Evolutionary conservation across 2,329 filamentous ascomycete species (phyloP), one percentile per base, ranked within the genome.

Genomic region (Ophiosphaerella korrae): DNA sequence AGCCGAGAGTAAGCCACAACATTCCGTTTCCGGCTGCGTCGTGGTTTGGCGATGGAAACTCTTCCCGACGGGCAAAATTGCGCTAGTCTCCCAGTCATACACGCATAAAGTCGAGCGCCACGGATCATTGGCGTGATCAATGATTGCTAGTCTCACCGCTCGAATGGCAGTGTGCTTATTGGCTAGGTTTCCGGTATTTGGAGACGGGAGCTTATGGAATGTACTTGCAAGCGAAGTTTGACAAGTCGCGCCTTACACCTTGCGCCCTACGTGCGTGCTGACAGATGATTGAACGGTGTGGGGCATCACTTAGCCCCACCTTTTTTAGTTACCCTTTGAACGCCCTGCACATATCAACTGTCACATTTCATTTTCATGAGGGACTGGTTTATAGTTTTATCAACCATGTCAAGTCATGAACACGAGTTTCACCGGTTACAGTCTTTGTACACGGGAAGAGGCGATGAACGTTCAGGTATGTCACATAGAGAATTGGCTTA

Each of bases 341-440:
- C 42, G 50, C 42, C 42, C 42, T 49, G 24, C 14, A 49, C 37
- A 53, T 46, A 42, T 50, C 36, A 38, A 49, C n/a, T 21, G 18
- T 21, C 18, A 21, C 18, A 21, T 21, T 21, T 21, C 18, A 21
- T 21, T 21, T 3, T 21, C 18, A 21, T 21, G 5, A 4, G 18
- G 18, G 18, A 4, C 18, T 21, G 18, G 18, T 21, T 21, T 21
- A 21, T 11, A 39, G 14, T 31, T 29, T 34, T 21, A 32, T 23
- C 7, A 26, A 8, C 3, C 7, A 35, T 31, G 7, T 14, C 7
- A 8, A 13, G 32, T 14, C 12, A 33, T 24, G 6, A 37, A 4
- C n/a, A 29, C 11, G 21, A 37, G 18, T 21, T 21, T 21, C 3
- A 4, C 18, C 18, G 18, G 18, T 21, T 29, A 11, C 26, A 6